These are phyloP conservation scores for Nadsonia starkeyi-henricii DNA, from an alignment of 1,139 yeast genomes.

Conservation along the genomic window DNA sequence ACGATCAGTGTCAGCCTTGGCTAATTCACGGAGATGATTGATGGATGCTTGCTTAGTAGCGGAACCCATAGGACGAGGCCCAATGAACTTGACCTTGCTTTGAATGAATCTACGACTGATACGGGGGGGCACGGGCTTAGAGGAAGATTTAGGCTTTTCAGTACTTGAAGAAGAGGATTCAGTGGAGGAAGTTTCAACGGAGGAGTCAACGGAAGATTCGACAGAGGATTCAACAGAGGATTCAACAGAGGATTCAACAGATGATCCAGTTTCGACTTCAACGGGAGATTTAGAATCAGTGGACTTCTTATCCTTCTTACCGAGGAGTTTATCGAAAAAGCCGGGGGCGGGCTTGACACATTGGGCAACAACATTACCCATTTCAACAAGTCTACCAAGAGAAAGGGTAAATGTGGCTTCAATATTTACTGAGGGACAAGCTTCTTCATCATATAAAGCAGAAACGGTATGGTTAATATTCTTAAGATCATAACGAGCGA, in stretches of 20 bases:
- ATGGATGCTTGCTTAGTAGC: conserved; percentile 18
- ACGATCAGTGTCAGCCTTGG: conserved; percentile 20
- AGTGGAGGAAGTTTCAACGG: not conserved
- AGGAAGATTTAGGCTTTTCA: not conserved
- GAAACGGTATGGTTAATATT: conserved; percentile 10
- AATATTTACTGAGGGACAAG: conserved; percentile 12
- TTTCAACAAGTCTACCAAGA: conserved; percentile 17
- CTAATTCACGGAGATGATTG: conserved; percentile 17
- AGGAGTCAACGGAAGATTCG: not conserved
- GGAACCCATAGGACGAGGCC: conserved; percentile 21
- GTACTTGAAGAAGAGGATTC: not conserved
- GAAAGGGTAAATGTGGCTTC: conserved; percentile 16
- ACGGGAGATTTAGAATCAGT: not conserved
- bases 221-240: not conserved
- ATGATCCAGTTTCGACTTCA: too few species aligned
- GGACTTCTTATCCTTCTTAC: conserved; percentile 7
- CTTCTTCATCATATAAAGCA: conserved; percentile 1
- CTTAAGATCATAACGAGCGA: conserved; percentile 25
- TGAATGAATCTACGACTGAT: conserved; percentile 10
- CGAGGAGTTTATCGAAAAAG: not conserved
- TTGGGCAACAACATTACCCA: conserved; percentile 12
- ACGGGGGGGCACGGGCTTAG: conserved; percentile 5
- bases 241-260: conserved; percentile 1
- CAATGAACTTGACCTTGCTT: conserved; percentile 13
- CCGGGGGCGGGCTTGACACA: conserved; percentile 5